A percentile compares a stretch with the other conserved stretches of the same genome.
Conservation (phyloP, 164 flowering plant genomes). For the Piper longum region DNA sequence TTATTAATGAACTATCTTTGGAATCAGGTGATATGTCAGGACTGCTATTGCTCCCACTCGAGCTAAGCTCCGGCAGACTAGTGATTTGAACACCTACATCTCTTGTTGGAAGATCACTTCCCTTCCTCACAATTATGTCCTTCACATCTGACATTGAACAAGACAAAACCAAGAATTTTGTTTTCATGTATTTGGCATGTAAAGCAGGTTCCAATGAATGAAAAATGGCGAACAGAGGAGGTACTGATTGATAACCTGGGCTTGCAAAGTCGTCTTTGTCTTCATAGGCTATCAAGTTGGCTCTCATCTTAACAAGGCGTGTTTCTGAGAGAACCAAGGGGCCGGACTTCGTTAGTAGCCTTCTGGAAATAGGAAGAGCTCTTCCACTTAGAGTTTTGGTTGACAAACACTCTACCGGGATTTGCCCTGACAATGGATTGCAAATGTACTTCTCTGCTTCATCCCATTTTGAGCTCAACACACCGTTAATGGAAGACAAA, state of each 20-base stretch:
- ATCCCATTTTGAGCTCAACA: conserved; percentile 62
- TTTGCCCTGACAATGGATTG: conserved; percentile 80
- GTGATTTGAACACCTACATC: conserved; percentile 62
- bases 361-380: conserved; percentile 26
- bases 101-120: conserved; percentile 24
- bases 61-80: conserved; percentile 34
- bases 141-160: conserved; percentile 13
- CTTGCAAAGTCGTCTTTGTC: conserved; percentile 18
- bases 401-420: conserved; percentile 80
- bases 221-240: not conserved
- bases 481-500: conserved; percentile 17
- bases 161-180: not conserved
- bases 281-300: conserved; percentile 11
- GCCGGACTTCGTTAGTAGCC: conserved; percentile 51
- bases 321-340: conserved; percentile 46
- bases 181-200: not conserved
- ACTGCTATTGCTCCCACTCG: conserved; percentile 39
- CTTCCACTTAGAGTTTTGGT: conserved; percentile 55
- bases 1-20: conserved; percentile 21
- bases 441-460: conserved; percentile 86
- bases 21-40: conserved; percentile 43
- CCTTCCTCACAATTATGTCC: conserved; percentile 9
- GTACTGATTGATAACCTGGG: not conserved
- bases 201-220: not conserved
- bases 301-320: conserved; percentile 12